Conservation (phyloP, 345 rosid species). For the Euphorbia tirucalli region DNA sequence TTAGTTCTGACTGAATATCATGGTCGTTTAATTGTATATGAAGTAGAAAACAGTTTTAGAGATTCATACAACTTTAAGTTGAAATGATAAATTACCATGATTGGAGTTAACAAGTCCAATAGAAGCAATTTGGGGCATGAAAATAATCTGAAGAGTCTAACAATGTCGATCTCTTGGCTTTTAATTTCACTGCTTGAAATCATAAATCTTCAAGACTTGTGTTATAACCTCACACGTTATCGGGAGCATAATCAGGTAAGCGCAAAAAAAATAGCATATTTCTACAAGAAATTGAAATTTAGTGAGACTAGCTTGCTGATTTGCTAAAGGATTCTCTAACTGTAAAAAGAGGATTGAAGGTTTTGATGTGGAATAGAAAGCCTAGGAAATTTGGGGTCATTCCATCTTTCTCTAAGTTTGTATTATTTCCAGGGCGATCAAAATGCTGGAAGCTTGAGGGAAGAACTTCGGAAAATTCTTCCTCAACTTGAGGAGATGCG, state of each 20-base stretch:
- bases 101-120: not conserved
- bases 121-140: not conserved
- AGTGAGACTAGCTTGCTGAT: not conserved
- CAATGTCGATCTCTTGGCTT: not conserved
- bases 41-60: not conserved
- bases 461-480: conserved; percentile 66
- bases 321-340: not conserved
- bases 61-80: not conserved
- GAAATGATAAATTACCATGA: not conserved
- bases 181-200: not conserved
- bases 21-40: not conserved
- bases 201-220: not conserved
- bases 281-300: not conserved
- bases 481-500: conserved; percentile 91
- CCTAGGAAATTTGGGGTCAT: not conserved
- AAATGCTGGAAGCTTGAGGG: conserved; percentile 72
- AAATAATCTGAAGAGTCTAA: not conserved
- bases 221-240: not conserved
- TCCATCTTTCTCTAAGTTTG: not conserved
- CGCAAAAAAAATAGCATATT: not conserved
- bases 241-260: not conserved
- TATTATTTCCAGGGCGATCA: conserved; percentile 64
- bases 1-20: too few species aligned
- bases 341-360: not conserved
- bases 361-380: not conserved